Base-by-base conservation (phyloP, 1,284 basidiomycete genomes). In the Pholiota adiposa region DNA sequence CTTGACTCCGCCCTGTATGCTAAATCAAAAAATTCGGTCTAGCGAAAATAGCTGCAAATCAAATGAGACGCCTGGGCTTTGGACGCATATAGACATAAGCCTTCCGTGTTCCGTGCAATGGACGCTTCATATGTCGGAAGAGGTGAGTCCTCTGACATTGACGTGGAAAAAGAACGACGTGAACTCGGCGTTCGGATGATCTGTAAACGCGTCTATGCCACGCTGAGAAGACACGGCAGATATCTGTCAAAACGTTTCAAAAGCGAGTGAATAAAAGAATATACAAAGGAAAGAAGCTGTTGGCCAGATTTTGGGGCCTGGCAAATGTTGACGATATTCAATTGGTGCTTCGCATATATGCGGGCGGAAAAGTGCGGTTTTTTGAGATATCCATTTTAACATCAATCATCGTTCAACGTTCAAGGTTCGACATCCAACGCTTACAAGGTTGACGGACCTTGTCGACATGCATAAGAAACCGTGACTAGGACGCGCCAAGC, bases 131-230 rank as follows among this genome's bases (percentile, higher is more conserved):
- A 46, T 46, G 44, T 46, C 44, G 44, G 44, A 46, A 46, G 25
- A 46, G 14, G 44, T n/a, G n/a, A 19, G 14, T 16, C 12, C 14
- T 6, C 12, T 46, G 50, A 51, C 31, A 51, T 23, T 18, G 50
- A 51, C 36, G 50, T 51, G 33, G 50, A 51, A 51, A 34, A 23
- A 46, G 23, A 46, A 46, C 44, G 44, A 18, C 49, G n/a, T 51
- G 49, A 34, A 16, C 25, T 51, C 31, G 49, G 19, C 31, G 31
- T 21, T 16, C 50, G 33, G 50, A 23, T 36, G 50, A 36, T 16
- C 19, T 38, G 50, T 38, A 34, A 38, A 21, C 19, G 36, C 50
- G 36, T 38, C 11, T 31, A 51, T 21, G 16, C 36, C 36, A 38
- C 14, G 36, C 36, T 38, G 19, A 21, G n/a, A 21, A 16, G 44